phyloP scores from a whole-genome alignment of 306 rosid genomes.

The Rosa persica region DNA sequence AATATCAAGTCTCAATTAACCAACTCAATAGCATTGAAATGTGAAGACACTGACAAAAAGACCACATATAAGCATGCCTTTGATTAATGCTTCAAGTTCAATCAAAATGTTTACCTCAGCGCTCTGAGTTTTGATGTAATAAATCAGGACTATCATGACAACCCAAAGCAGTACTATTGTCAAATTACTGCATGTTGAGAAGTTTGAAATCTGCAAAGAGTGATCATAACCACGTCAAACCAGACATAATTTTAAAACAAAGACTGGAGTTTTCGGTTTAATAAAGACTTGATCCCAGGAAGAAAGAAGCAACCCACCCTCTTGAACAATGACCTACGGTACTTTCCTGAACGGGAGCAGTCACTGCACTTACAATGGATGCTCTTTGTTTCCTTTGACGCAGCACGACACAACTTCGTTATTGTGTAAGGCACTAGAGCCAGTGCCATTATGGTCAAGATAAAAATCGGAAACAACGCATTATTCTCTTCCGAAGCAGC shows the following conservation, averaged over 20 bases:
- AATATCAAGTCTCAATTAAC: background rate
- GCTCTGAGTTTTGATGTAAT: constrained; percentile 82
- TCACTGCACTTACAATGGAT: constrained; percentile 92
- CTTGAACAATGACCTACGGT: constrained; percentile 80
- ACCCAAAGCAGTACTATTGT: constrained; percentile 83
- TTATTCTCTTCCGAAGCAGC: constrained; percentile 90
- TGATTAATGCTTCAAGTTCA: constrained; percentile 10
- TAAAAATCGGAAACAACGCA: constrained; percentile 87
- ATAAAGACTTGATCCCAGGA: background rate
- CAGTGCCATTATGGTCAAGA: constrained; percentile 92
- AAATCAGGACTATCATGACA: constrained; percentile 75
- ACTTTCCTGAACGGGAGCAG: constrained; percentile 81
- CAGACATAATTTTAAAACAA: constrained; percentile 1
- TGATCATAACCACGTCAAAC: constrained; percentile 1
- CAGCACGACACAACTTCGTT: constrained; percentile 67
- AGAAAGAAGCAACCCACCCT: constrained; percentile 48
- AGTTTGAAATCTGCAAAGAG: constrained; percentile 75
- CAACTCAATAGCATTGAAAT: background rate
- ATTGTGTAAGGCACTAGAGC: constrained; percentile 92
- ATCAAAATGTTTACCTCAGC: constrained; percentile 63
- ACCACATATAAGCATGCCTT: background rate
- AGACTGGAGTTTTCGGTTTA: background rate
- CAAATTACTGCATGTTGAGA: constrained; percentile 78
- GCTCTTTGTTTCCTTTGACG: constrained; percentile 78
- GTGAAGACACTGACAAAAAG: background rate